Base-by-base conservation (phyloP, 371 early-diverging fungal species). In the Mucor saturninus region DNA sequence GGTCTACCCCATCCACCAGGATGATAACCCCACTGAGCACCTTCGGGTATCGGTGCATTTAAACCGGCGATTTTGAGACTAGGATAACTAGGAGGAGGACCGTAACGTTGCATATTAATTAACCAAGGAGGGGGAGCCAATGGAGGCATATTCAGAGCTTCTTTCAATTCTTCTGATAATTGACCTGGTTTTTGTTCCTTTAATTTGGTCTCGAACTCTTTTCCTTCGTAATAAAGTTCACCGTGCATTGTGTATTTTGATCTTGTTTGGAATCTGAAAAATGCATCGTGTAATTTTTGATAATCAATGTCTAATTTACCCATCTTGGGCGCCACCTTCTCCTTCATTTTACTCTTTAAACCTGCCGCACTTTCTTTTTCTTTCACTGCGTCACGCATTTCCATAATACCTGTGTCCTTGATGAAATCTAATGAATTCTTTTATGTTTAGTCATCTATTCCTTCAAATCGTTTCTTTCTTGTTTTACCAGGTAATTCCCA, bases 1-100 rank as follows among this genome's bases (percentile, higher is more conserved):
- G 98, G 97, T 72, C 94, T 91, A 14, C 99, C 99, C 98, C 98
- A 98, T 32, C 97, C 98, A 66, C 98, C 98, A 5, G 97, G 97
- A 70, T 98, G 98, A 70, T 89, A 98, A 8, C 99, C 99, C 99
- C 98, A 98, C 67, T 95, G 94, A n/a, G 96, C 97, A 13, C 99
- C 98, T 29, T 90, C 87, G 10, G 99, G 99, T 69, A 99, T 98
- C 1, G 98, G 98, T 9, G 97, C 92, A 74, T 97, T 99, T 35
- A 99, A 79, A 4, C 99, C 99, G 3, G 99, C 95, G 55, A 99
- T 91, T 65, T 89, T 92, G 50, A 98, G 72, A 62, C 86, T 89
- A 5, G 98, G 95, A 75, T 99, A 99, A 57, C 90, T 88, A 3
- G 98, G 98, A 42, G 99, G 99, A 15, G 95, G 97, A 3, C 99